Evolutionary conservation across 2,329 filamentous ascomycete genomes (phyloP).

Genomic region (Trichoderma simmonsii): DNA sequence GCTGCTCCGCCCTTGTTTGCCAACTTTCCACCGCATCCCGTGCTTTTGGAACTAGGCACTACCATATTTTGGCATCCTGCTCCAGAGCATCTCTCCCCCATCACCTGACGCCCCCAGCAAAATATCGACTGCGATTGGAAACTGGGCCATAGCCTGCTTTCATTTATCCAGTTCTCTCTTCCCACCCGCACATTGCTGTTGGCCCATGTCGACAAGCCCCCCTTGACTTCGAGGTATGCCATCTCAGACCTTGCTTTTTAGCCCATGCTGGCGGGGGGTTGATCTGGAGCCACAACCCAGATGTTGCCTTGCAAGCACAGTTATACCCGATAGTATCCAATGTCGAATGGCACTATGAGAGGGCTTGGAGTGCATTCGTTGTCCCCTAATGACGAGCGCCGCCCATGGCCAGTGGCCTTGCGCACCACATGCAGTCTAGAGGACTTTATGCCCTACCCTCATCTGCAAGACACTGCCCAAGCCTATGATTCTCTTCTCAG

Average conservation of each 20-base stretch:
- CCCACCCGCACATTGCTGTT: not conserved
- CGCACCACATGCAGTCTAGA: conserved; percentile 14
- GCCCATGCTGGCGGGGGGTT: conserved; percentile 4
- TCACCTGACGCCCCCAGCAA: not conserved
- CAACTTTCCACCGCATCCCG: not conserved
- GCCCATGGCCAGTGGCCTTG: conserved; percentile 10
- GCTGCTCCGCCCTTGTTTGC: not conserved
- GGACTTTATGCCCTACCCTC: conserved; percentile 14
- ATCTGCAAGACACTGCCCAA: conserved; percentile 4
- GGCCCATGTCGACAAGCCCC: conserved; percentile 7
- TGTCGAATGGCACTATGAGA: conserved; percentile 8
- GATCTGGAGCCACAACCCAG: not conserved
- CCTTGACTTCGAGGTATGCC: conserved; percentile 7
- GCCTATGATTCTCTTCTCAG: conserved; percentile 9
- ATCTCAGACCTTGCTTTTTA: not conserved
- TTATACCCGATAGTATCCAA: conserved; percentile 14
- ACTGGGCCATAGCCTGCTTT: not conserved
- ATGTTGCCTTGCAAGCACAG: not conserved
- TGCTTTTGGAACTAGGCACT: not conserved
- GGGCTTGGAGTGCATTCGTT: not conserved
- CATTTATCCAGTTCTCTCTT: not conserved
- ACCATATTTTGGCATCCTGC: not conserved
- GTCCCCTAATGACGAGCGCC: conserved; percentile 8
- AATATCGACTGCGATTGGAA: not conserved
- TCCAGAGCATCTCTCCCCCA: not conserved